Conservation (phyloP, 495 filamentous ascomycete genomes). For the Penicillium dipodomyicola region DNA sequence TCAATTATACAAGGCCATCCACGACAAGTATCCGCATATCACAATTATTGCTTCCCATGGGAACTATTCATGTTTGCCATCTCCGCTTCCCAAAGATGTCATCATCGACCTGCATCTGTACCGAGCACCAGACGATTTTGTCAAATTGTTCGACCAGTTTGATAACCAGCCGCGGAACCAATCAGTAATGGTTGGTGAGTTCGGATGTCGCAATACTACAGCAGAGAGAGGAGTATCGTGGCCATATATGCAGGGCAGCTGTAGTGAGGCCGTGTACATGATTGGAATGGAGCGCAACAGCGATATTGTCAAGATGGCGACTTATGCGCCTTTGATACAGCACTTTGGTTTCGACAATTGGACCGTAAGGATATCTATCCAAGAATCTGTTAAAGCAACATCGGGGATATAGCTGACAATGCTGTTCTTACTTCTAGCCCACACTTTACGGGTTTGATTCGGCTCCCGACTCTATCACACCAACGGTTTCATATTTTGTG, state of each 20-base stretch:
- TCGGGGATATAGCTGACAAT: not conserved
- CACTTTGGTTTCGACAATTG: constrained; percentile 46
- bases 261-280: constrained; percentile 65
- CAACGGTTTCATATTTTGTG: constrained; percentile 36
- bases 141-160: constrained; percentile 54
- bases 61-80: constrained; percentile 31
- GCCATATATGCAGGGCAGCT: constrained; percentile 55
- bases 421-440: constrained; percentile 21
- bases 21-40: constrained; percentile 45
- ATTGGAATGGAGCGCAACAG: constrained; percentile 67
- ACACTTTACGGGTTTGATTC: constrained; percentile 45
- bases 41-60: constrained; percentile 42
- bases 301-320: constrained; percentile 53
- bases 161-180: constrained; percentile 48
- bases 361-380: constrained; percentile 27
- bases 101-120: constrained; percentile 53
- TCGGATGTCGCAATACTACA: constrained; percentile 54
- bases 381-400: not conserved
- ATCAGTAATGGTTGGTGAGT: constrained; percentile 53
- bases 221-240: constrained; percentile 28
- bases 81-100: constrained; percentile 29
- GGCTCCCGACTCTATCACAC: constrained; percentile 41
- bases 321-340: constrained; percentile 50
- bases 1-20: constrained; percentile 46
- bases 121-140: constrained; percentile 47